Evolutionary conservation across 2,329 filamentous ascomycete species (phyloP), one percentile per base, ranked within the genome.

Genomic region (Macroventuria anomochaeta): DNA sequence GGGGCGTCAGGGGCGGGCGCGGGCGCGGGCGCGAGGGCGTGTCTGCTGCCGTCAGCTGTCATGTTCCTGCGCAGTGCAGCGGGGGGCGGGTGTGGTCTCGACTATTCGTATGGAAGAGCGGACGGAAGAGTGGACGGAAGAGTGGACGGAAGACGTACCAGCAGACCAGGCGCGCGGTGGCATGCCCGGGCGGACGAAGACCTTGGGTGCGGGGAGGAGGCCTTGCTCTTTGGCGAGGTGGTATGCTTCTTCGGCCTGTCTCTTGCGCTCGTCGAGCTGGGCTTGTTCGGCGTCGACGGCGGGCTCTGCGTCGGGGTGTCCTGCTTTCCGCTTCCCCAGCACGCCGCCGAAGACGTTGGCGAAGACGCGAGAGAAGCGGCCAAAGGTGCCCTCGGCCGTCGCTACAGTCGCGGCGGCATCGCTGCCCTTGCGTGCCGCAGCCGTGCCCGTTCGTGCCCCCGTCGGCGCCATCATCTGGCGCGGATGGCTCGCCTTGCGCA

Each of bases 301-400:
- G 31, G 53, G 52, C 51, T 67, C 64, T 7, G 63, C 67, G n/a
- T 56, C 61, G 5, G 62, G 56, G 23, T 44, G 48, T 11, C 59
- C 66, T 2, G 65, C 64, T 37, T 73, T 73, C 29, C 71, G 63
- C 61, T 73, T 73, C 3, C 69, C 70, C 40, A 72, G 47, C 23
- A 64, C 59, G 33, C 60, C 58, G 34, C 61, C 57, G 36, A 67
- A 69, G 23, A 71, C 59, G 40, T 58, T 62, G 2, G 64, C 53
- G 26, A 69, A 62, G 3, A 63, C 65, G 33, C 67, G 64, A 25
- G 63, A 67, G 42, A 73, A 62, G 32, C 69, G 69, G 6, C 63
- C 63, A 33, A 71, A 64, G 2, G 65, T 55, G 15, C 67, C 65
- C 44, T 69, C 67, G 18, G 46, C 44, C 18, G 58, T 33, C 6